Evolutionary conservation across 2,329 filamentous ascomycete genomes (phyloP).

Genomic region (Calonectria hawksworthii): DNA sequence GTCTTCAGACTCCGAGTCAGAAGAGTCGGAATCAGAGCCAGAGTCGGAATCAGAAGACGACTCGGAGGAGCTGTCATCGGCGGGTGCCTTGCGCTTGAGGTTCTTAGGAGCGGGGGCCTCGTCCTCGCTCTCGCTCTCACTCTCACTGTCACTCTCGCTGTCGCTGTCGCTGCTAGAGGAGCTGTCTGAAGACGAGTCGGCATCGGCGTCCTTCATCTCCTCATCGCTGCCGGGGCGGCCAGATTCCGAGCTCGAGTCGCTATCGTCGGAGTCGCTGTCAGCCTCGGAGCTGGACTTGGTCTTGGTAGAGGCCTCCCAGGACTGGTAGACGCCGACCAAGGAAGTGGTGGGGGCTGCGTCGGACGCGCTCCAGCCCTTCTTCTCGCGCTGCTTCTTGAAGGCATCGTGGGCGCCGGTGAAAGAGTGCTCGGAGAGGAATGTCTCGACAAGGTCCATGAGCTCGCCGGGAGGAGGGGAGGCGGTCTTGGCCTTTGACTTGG

Average conservation of each 20-base stretch:
- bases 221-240: slow-evolving; percentile 51
- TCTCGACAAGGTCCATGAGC: slow-evolving; percentile 76
- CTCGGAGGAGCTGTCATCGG: slow-evolving; percentile 46
- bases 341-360: slow-evolving; percentile 50
- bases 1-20: slow-evolving; percentile 54
- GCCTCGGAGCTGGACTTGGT: slow-evolving; percentile 38
- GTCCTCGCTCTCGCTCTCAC: slow-evolving; percentile 37
- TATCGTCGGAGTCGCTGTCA: slow-evolving; percentile 34
- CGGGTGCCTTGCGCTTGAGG: slow-evolving; percentile 59
- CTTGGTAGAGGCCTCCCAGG: slow-evolving; percentile 59
- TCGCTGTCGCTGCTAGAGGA: slow-evolving; percentile 48
- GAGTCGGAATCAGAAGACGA: slow-evolving; percentile 52
- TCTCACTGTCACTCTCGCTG: slow-evolving; percentile 38
- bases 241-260: slow-evolving; percentile 45
- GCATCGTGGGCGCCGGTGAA: slow-evolving; percentile 72
- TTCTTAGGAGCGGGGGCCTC: slow-evolving; percentile 44
- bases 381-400: slow-evolving; percentile 74
- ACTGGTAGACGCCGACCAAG: slow-evolving; percentile 64
- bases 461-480: slow-evolving; percentile 63
- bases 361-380: slow-evolving; percentile 61
- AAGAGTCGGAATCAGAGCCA: slow-evolving; percentile 57
- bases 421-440: slow-evolving; percentile 76
- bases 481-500: slow-evolving; percentile 39
- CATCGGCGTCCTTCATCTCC: slow-evolving; percentile 61
- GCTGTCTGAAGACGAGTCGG: slow-evolving; percentile 52